A percentile compares a stretch with the other conserved stretches of the same genome.
Conservation (phyloP, 345 rosid genomes). For the Xanthoceras sorbifolium region DNA sequence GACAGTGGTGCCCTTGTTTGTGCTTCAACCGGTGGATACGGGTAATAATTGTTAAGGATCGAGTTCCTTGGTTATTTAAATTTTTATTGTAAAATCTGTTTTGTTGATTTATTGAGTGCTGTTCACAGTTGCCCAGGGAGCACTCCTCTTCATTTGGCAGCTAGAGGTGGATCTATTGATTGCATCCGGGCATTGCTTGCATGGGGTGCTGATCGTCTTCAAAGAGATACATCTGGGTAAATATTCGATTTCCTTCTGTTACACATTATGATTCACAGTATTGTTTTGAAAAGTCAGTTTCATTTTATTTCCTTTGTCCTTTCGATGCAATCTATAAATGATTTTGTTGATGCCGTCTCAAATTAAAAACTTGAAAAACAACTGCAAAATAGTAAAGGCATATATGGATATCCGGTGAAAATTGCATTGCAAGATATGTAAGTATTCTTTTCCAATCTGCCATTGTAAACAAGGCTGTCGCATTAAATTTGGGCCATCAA, state of each 20-base stretch:
- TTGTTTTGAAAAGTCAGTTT: background rate
- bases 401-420: background rate
- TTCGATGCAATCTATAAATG: background rate
- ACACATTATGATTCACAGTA: background rate
- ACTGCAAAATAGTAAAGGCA: background rate
- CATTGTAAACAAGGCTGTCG: background rate
- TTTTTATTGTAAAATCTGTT: background rate
- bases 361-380: conserved; percentile 8
- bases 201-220: conserved; percentile 98
- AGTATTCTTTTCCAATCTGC: background rate
- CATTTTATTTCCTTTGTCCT: background rate
- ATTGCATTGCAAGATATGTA: background rate
- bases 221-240: conserved; percentile 95
- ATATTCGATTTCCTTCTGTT: background rate
- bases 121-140: conserved; percentile 76
- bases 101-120: conserved; percentile 23
- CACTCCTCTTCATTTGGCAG: conserved; percentile 99
- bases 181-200: conserved; percentile 88
- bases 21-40: conserved; percentile 87
- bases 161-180: conserved; percentile 95
- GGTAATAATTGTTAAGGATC: conserved; percentile 54
- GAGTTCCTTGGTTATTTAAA: background rate
- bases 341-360: background rate
- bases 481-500: background rate
- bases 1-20: conserved; percentile 94